A percentile compares a stretch with the other conserved stretches of the same genome.
Conservation (phyloP, 371 early-diverging fungal genomes). For the Lichtheimia corymbifera region DNA sequence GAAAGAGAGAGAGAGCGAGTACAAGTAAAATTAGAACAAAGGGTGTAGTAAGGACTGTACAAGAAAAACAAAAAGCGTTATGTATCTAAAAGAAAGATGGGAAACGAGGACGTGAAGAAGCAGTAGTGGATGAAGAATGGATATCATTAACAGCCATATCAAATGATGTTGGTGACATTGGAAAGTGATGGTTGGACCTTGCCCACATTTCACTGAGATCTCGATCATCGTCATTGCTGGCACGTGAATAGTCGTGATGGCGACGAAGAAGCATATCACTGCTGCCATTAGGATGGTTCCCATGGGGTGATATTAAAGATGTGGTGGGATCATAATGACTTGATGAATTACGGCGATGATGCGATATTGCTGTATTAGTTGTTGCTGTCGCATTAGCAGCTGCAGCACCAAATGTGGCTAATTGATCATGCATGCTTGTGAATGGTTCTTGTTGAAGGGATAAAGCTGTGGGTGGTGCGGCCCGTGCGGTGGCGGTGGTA, state of each 20-base stretch:
- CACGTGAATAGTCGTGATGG: background rate
- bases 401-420: slow-evolving; percentile 14
- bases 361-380: background rate
- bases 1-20: too few species aligned
- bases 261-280: slow-evolving; percentile 12
- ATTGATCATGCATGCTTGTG: slow-evolving; percentile 4
- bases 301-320: background rate
- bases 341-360: slow-evolving; percentile 1
- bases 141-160: slow-evolving; percentile 2
- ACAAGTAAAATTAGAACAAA: background rate
- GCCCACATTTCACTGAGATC: slow-evolving; percentile 4
- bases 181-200: background rate
- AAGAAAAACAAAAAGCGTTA: background rate
- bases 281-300: slow-evolving; percentile 6
- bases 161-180: slow-evolving; percentile 8
- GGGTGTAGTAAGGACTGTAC: background rate
- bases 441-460: background rate
- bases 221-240: background rate
- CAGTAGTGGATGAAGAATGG: background rate
- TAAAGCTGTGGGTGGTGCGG: slow-evolving; percentile 1
- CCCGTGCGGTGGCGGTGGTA: background rate
- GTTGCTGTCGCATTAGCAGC: background rate
- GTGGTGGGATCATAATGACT: background rate
- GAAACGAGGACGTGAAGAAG: background rate
- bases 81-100: background rate